Evolutionary conservation across 179 eudicot species (phyloP).

Genomic region (Gypsophila paniculata): DNA sequence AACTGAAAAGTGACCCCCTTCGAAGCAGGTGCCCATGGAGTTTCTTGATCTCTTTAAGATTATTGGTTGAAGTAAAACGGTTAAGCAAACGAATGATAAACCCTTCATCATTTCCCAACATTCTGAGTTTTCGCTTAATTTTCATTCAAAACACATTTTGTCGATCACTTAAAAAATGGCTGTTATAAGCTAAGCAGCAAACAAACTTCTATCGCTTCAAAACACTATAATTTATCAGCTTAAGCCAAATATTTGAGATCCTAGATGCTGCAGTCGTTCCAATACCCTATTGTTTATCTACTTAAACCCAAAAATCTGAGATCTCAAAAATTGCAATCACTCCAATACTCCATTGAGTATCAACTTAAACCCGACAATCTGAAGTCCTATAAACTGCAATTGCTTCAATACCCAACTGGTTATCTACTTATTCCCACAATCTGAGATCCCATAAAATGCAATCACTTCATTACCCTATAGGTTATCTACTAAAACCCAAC

Average conservation of each 20-base stretch:
- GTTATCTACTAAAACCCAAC: too few relatives aligned
- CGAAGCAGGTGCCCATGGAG: conserved; percentile 47
- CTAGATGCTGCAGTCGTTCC: background rate
- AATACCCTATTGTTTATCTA: background rate
- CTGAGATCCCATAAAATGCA: too few relatives aligned
- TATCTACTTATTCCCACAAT: background rate
- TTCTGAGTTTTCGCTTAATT: background rate
- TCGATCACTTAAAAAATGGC: background rate
- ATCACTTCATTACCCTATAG: too few relatives aligned
- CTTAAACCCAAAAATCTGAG: background rate
- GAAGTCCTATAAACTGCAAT: background rate
- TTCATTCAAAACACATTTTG: background rate
- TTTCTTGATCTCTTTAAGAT: conserved; percentile 38
- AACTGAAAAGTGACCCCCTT: conserved; percentile 35
- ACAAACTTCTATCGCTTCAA: background rate
- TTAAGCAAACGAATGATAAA: conserved; percentile 32
- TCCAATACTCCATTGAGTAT: too few relatives aligned
- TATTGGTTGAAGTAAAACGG: conserved; percentile 33
- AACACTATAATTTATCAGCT: too few relatives aligned
- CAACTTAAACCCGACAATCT: background rate
- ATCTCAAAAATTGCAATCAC: background rate
- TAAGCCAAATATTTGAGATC: background rate
- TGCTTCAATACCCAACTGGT: too few relatives aligned
- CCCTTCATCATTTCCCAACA: conserved; percentile 18
- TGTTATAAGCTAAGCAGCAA: conserved; percentile 6